These are phyloP conservation scores for Aspergillus arachidicola DNA, from an alignment of 2,329 filamentous ascomycete species.

Conservation along the genomic window DNA sequence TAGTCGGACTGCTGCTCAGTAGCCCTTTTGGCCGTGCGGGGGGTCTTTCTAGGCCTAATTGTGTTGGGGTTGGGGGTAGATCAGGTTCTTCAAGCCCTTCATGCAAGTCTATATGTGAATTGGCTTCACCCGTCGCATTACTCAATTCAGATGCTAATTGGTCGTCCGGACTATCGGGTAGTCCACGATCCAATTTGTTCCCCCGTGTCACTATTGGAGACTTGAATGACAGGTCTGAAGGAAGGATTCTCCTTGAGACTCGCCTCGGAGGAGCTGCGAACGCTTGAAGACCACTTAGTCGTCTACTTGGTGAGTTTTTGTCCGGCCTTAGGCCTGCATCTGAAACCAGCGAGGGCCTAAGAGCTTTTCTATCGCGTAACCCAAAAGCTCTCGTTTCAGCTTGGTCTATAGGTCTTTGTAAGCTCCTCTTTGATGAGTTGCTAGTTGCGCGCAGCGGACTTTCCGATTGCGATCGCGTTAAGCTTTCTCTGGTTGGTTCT, in stretches of 20 bases:
- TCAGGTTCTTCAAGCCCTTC: slow-evolving; percentile 60
- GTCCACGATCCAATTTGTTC: slow-evolving; percentile 11
- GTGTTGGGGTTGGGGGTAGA: slow-evolving; percentile 56
- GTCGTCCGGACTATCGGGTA: slow-evolving; percentile 31
- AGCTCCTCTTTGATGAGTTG: slow-evolving; percentile 42
- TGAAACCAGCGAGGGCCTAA: slow-evolving; percentile 37
- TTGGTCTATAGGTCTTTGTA: slow-evolving; percentile 16
- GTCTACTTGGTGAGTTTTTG: slow-evolving; percentile 25
- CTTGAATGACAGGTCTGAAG: slow-evolving; percentile 33
- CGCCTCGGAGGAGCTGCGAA: slow-evolving; percentile 41
- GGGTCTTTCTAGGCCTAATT: slow-evolving; percentile 41
- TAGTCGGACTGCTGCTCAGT: slow-evolving; percentile 42
- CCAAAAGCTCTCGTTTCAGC: slow-evolving; percentile 29
- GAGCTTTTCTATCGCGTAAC: slow-evolving; percentile 40
- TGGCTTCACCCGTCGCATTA: slow-evolving; percentile 30
- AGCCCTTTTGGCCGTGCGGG: slow-evolving; percentile 34
- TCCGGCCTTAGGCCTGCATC: slow-evolving; percentile 28
- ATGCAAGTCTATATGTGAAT: slow-evolving; percentile 23
- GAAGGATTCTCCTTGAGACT: slow-evolving; percentile 36
- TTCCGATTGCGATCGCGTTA: slow-evolving; percentile 63
- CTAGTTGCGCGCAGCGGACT: slow-evolving; percentile 53
- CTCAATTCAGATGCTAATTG: slow-evolving; percentile 37
- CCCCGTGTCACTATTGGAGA: slow-evolving; percentile 25
- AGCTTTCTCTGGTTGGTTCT: slow-evolving; percentile 67
- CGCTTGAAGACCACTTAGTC: slow-evolving; percentile 34